Evolutionary conservation across 129 eudicot species (phyloP).

Genomic region (Flaveria robusta): DNA sequence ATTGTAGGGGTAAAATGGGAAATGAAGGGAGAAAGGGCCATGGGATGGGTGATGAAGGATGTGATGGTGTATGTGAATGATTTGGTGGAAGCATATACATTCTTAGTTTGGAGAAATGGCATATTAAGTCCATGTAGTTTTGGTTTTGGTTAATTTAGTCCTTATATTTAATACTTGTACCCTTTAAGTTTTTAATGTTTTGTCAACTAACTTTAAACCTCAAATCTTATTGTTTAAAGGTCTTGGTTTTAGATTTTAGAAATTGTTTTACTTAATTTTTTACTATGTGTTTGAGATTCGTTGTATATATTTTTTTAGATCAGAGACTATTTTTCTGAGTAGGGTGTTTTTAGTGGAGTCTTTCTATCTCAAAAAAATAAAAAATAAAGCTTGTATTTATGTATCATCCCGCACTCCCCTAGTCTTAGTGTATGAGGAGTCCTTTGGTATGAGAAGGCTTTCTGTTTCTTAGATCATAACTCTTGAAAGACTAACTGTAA

Average conservation of each 20-base stretch:
- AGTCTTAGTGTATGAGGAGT: too few relatives aligned
- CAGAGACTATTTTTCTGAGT: too few relatives aligned
- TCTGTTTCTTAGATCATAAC: too few relatives aligned
- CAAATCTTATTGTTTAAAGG: background rate
- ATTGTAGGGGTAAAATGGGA: conserved; percentile 54
- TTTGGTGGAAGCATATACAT: background rate
- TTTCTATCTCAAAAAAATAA: too few relatives aligned
- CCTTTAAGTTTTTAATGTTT: background rate
- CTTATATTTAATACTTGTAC: background rate
- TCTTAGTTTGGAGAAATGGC: background rate
- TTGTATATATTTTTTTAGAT: background rate
- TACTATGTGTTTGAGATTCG: background rate
- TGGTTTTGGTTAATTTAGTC: background rate
- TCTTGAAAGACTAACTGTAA: too few relatives aligned
- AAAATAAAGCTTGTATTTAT: too few relatives aligned
- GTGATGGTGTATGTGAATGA: conserved; percentile 9
- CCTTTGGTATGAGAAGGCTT: too few relatives aligned
- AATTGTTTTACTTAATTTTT: background rate
- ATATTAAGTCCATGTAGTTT: background rate
- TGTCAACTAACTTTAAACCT: background rate
- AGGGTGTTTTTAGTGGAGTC: too few relatives aligned
- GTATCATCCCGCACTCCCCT: too few relatives aligned
- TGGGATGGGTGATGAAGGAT: conserved; percentile 8
- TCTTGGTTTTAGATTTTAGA: background rate
- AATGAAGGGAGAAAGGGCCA: conserved; percentile 40